phyloP scores from a whole-genome alignment of 2,329 filamentous ascomycete species.

The Aspergillus udagawae region DNA sequence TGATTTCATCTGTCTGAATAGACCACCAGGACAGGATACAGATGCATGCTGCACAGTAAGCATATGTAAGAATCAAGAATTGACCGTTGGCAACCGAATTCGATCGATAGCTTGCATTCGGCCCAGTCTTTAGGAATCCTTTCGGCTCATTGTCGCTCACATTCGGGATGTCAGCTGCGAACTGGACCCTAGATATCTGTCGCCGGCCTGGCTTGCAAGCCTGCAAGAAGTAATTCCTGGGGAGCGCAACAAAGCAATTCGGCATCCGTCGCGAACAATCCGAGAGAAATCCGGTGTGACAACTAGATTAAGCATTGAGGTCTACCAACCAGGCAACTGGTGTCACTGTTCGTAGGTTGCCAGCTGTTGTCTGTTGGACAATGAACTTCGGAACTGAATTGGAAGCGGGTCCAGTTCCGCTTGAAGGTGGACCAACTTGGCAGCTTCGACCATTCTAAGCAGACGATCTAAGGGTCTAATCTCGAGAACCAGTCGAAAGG shows the following conservation, averaged over 20 bases:
- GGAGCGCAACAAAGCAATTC: not conserved
- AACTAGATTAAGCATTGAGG: not conserved
- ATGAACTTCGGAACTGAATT: not conserved
- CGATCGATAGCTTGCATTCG: not conserved
- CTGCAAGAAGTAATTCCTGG: not conserved
- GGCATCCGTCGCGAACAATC: not conserved
- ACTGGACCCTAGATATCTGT: too few relatives aligned
- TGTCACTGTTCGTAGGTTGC: not conserved
- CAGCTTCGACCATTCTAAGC: not conserved
- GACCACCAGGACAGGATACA: not conserved
- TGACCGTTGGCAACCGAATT: not conserved
- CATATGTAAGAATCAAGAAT: not conserved
- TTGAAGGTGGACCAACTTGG: not conserved
- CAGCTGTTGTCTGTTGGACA: not conserved
- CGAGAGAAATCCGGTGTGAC: not conserved
- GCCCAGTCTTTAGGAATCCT: not conserved
- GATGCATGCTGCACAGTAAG: not conserved
- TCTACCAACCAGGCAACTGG: not conserved
- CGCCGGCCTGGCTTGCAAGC: too few relatives aligned
- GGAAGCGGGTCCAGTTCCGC: conserved; percentile 4
- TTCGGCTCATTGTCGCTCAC: not conserved
- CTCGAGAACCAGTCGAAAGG: not conserved
- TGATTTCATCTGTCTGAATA: too few relatives aligned
- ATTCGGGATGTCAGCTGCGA: not conserved
- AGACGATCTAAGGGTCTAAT: conserved; percentile 1